Evolutionary conservation across 164 flowering plant species (phyloP), one percentile per base, ranked within the genome.

Genomic region (Platanus orientalis): DNA sequence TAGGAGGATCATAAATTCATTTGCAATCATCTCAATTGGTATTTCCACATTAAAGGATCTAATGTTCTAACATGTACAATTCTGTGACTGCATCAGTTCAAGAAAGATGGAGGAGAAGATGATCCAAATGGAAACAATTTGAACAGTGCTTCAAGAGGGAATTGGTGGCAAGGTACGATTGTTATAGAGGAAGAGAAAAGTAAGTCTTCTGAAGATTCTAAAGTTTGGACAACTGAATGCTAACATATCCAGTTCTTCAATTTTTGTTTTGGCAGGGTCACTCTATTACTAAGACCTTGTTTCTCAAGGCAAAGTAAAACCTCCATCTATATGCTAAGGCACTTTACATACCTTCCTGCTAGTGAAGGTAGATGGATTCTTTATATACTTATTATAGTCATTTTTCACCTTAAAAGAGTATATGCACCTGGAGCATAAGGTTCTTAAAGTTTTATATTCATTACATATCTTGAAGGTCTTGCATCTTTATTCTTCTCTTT

Each of bases 121-220:
- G 86, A 80, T 56, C 64, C 76, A 13, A 76, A 71, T 70, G 80
- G 79, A 49, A 68, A 66, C 66, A 79, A 74, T 57, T 73, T 81
- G 5, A 60, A 69, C 39, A 58, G 76, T 72, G 96, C 90, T 36
- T 79, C 84, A 1, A 83, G 97, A 75, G 97, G 97, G 65, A 89
- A 91, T 57, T 91, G 95, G 96, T 89, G 92, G 96, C 83, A 89
- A 77, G 96, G 96, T 84, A 78, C 16, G 49, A 45, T 16, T 6
- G 16, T 45, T 16, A 19, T 2, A 45, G n/a, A 45, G 4, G 0
- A 19, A 5, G n/a, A 45, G n/a, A 19, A 45, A 45, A 0, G 4
- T 14, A 36, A 9, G 36, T 32, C n/a, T n/a, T 45, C 4, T 14
- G 19, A 45, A 16, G 49, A 23, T 20, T 29, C 7, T 58, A 7